A percentile compares a stretch with the other conserved stretches of the same genome.
Conservation (phyloP, 768 basidiomycete genomes). For the Serpula lacrymans region DNA sequence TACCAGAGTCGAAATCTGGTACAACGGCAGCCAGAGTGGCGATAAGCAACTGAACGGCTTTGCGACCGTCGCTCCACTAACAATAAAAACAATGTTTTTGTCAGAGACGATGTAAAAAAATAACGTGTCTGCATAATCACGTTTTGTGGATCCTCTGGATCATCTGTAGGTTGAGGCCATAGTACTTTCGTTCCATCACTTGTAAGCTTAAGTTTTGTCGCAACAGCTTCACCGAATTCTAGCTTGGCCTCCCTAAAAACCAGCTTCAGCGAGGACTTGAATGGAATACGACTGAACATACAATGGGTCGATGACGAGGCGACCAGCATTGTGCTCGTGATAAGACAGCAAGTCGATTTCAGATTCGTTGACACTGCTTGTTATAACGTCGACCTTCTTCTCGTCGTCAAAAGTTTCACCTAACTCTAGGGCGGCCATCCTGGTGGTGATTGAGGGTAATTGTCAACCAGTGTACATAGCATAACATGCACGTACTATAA, state of each 20-base stretch:
- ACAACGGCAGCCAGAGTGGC: slow-evolving; percentile 63
- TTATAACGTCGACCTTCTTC: neutral
- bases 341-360: slow-evolving; percentile 31
- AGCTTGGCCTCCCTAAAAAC: slow-evolving; percentile 51
- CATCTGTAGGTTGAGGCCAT: slow-evolving; percentile 68
- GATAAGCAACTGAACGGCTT: slow-evolving; percentile 54
- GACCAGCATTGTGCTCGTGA: slow-evolving; percentile 48
- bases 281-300: slow-evolving; percentile 20
- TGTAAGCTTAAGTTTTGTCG: slow-evolving; percentile 54
- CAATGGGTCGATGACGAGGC: slow-evolving; percentile 53
- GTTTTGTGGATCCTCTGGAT: slow-evolving; percentile 64
- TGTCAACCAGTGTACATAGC: neutral
- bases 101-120: neutral
- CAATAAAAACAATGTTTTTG: neutral
- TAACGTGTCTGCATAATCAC: slow-evolving; percentile 16
- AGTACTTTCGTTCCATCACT: slow-evolving; percentile 56
- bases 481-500: neutral
- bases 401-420: neutral
- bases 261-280: neutral
- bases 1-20: slow-evolving; percentile 66
- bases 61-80: slow-evolving; percentile 47
- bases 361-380: neutral
- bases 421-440: neutral
- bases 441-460: neutral
- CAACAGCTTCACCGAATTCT: slow-evolving; percentile 57